A percentile compares a stretch with the other conserved stretches of the same genome.
These are phyloP conservation scores for Saitozyma podzolica DNA, from an alignment of 768 basidiomycete genomes.

Conservation along the genomic window DNA sequence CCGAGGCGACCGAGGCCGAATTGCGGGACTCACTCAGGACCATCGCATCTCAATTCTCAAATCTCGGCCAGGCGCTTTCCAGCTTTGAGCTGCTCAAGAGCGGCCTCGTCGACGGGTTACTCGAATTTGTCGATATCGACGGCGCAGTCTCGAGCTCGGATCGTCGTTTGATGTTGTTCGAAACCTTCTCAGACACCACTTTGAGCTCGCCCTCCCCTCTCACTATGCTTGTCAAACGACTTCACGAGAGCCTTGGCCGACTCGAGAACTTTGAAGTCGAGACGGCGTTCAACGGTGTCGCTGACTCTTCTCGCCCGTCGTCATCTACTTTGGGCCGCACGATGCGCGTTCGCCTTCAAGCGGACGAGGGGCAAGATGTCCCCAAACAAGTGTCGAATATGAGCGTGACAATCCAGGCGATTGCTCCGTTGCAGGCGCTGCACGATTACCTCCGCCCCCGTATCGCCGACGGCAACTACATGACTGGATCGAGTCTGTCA, in stretches of 20 bases:
- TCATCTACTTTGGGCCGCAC: constrained; percentile 90
- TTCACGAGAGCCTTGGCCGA: constrained; percentile 91
- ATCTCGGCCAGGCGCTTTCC: constrained; percentile 65
- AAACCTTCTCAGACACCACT: constrained; percentile 63
- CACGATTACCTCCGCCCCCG: constrained; percentile 89
- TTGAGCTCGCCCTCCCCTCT: constrained; percentile 63
- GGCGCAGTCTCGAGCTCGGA: constrained; percentile 63
- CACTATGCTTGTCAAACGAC: constrained; percentile 81
- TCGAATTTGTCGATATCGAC: constrained; percentile 75
- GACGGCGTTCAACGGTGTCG: constrained; percentile 70
- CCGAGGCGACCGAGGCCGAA: constrained; percentile 64
- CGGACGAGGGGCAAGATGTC: constrained; percentile 82
- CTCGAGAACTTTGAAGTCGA: constrained; percentile 96
- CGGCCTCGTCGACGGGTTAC: constrained; percentile 82
- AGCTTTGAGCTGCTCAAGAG: constrained; percentile 95
- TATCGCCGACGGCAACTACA: constrained; percentile 36
- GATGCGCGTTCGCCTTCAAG: constrained; percentile 82
- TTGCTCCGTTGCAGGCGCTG: constrained; percentile 94
- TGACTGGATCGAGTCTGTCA: background rate
- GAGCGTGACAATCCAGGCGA: constrained; percentile 95
- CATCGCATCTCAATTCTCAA: constrained; percentile 77
- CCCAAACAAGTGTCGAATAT: constrained; percentile 77
- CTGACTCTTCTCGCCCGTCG: constrained; percentile 63
- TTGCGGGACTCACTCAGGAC: constrained; percentile 65
- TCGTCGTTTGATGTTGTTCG: constrained; percentile 76